These are phyloP conservation scores for Naganishia vishniacii DNA, from an alignment of 768 basidiomycete species.

Conservation along the genomic window DNA sequence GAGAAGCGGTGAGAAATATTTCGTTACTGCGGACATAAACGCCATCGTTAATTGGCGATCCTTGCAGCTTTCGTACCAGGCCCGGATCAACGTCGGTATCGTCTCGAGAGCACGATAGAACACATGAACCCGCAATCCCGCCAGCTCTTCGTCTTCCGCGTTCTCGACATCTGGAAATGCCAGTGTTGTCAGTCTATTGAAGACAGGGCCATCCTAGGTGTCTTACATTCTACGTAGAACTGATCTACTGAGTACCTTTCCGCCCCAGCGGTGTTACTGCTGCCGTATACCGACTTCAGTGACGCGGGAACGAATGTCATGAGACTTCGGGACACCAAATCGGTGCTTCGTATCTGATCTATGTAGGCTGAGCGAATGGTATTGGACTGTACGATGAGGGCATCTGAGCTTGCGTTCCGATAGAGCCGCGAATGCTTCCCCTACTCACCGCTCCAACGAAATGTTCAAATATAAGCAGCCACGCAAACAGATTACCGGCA, in stretches of 20 bases:
- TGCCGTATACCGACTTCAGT: slow-evolving; percentile 61
- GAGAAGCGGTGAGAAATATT: slow-evolving; percentile 82
- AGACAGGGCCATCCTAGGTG: slow-evolving; percentile 13
- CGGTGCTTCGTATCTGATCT: slow-evolving; percentile 70
- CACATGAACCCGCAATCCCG: slow-evolving; percentile 73
- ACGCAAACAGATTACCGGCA: slow-evolving; percentile 59
- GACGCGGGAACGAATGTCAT: slow-evolving; percentile 67
- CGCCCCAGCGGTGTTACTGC: slow-evolving; percentile 68
- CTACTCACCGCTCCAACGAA: slow-evolving; percentile 76
- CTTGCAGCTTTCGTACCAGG: slow-evolving; percentile 79
- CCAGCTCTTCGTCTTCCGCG: slow-evolving; percentile 47
- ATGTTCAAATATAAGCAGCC: slow-evolving; percentile 83
- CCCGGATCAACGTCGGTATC: slow-evolving; percentile 76
- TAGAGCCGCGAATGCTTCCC: slow-evolving; percentile 5
- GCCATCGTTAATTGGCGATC: slow-evolving; percentile 78
- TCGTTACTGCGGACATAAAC: slow-evolving; percentile 70
- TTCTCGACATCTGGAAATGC: slow-evolving; percentile 39
- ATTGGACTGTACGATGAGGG: slow-evolving; percentile 59
- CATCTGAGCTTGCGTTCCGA: slow-evolving; percentile 9
- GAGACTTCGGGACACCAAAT: slow-evolving; percentile 61
- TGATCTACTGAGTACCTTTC: slow-evolving; percentile 80
- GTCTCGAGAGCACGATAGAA: slow-evolving; percentile 80
- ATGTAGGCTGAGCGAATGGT: slow-evolving; percentile 79
- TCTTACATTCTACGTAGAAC: slow-evolving; percentile 59
- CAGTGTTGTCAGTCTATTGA: no score